Percentiles rank a stretch among this genome's conserved stretches.
phyloP scores from a whole-genome alignment of 2,329 filamentous ascomycete species.

The Hypocrella siamensis region DNA sequence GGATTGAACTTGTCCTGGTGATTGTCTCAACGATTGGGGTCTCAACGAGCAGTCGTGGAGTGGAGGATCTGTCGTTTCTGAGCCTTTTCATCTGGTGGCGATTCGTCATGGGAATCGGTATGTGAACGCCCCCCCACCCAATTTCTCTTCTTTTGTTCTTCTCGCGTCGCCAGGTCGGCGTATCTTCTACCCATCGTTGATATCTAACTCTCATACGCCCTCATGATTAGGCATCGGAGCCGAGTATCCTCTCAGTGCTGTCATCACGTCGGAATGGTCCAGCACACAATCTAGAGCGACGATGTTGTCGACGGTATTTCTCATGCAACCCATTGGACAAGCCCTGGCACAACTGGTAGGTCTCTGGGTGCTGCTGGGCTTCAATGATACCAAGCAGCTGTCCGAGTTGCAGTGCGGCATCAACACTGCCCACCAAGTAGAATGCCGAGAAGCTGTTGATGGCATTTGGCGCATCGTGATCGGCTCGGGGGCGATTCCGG shows the following conservation, averaged over 20 bases:
- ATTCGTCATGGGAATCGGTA: constrained; percentile 37
- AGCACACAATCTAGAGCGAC: constrained; percentile 47
- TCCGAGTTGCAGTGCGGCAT: constrained; percentile 31
- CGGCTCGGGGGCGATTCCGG: constrained; percentile 48
- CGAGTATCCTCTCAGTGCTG: constrained; percentile 50
- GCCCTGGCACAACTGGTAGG: constrained; percentile 48
- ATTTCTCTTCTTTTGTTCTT: no score
- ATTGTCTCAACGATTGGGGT: constrained; percentile 41
- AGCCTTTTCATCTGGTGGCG: constrained; percentile 37
- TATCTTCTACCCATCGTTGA: no score
- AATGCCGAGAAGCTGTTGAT: constrained; percentile 34
- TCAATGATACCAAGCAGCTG: constrained; percentile 23
- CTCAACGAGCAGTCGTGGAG: constrained; percentile 34
- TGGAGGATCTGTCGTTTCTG: constrained; percentile 32
- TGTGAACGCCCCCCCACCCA: no score
- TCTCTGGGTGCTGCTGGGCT: constrained; percentile 33
- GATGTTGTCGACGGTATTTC: constrained; percentile 53
- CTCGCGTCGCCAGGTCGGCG: no score
- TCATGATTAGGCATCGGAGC: constrained; percentile 39
- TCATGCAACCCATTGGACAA: constrained; percentile 55
- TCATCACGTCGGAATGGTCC: constrained; percentile 52
- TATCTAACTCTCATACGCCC: neutral
- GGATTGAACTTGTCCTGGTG: constrained; percentile 39
- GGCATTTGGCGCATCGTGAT: constrained; percentile 53
- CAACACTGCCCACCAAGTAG: constrained; percentile 24